phyloP scores from a whole-genome alignment of 768 basidiomycete species.

The Leccinum variicolor region DNA sequence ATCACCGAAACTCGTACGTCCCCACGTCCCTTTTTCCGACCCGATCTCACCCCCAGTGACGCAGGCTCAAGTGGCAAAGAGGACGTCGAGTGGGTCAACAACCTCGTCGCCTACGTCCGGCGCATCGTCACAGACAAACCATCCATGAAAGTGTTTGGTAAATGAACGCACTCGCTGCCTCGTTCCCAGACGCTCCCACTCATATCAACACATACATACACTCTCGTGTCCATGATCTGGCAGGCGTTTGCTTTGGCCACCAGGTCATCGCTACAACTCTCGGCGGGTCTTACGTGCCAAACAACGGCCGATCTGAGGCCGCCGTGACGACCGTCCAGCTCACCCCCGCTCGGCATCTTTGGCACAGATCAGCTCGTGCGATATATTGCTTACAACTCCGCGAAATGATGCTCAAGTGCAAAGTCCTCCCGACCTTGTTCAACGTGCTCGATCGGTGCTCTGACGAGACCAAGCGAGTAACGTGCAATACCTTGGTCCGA shows the following conservation, averaged over 20 bases:
- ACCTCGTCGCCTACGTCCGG: slow-evolving; percentile 50
- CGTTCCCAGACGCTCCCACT: background rate
- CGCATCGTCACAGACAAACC: no score
- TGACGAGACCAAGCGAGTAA: slow-evolving; percentile 14
- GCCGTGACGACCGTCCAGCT: no score
- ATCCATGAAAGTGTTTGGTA: slow-evolving; percentile 57
- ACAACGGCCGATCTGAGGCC: no score
- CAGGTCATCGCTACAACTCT: no score
- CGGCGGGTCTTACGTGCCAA: no score
- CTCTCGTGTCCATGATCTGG: no score
- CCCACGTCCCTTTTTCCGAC: slow-evolving; percentile 24
- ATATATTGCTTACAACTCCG: no score
- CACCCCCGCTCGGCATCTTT: no score
- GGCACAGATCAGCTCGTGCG: no score
- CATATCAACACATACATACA: background rate
- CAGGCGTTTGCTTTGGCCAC: no score
- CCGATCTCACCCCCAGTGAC: no score
- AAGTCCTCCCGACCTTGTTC: slow-evolving; percentile 14
- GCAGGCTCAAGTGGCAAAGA: slow-evolving; percentile 62
- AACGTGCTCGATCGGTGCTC: slow-evolving; percentile 22
- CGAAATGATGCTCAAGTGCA: slow-evolving; percentile 11
- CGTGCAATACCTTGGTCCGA: slow-evolving; percentile 9
- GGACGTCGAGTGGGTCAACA: slow-evolving; percentile 71
- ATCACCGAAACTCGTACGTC: slow-evolving; percentile 62
- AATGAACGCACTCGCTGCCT: background rate